These are phyloP conservation scores for Podaxis mareebaensis DNA, from an alignment of 768 basidiomycete species.

Conservation along the genomic window DNA sequence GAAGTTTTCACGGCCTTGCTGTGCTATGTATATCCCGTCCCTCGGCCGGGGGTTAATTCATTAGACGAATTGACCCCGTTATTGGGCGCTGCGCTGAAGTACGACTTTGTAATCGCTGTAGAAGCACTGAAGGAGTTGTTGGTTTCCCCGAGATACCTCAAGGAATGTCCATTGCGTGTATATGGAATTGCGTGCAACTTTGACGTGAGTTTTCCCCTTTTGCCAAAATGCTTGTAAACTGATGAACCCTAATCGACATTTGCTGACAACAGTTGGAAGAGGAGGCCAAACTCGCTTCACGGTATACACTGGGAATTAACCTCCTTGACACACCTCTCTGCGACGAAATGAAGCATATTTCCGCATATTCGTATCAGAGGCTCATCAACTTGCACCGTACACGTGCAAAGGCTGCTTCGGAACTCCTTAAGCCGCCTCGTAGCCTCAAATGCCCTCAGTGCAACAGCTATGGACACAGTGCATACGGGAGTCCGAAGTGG, in stretches of 20 bases:
- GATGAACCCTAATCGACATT: not conserved
- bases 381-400: conserved; percentile 62
- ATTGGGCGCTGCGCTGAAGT: conserved; percentile 60
- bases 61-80: conserved; percentile 55
- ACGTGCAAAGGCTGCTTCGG: conserved; percentile 50
- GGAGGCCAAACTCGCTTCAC: conserved; percentile 63
- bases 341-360: conserved; percentile 65
- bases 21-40: conserved; percentile 62
- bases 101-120: conserved; percentile 54
- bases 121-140: conserved; percentile 50
- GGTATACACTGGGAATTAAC: conserved; percentile 52
- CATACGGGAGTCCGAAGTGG: conserved; percentile 63
- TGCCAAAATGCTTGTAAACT: not conserved
- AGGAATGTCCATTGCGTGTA: conserved; percentile 57
- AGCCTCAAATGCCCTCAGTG: conserved; percentile 65
- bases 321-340: conserved; percentile 56
- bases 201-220: conserved; percentile 28
- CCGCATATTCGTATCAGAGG: conserved; percentile 65
- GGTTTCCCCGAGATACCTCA: conserved; percentile 50
- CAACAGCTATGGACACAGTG: conserved; percentile 47
- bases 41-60: conserved; percentile 49
- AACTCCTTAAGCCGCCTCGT: conserved; percentile 40
- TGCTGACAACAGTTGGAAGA: conserved; percentile 43
- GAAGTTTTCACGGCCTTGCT: conserved; percentile 50
- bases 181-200: conserved; percentile 72